Percentiles rank a stretch among this genome's conserved stretches.
Evolutionary conservation across 805 yeast species (phyloP).

Genomic region (Zygosaccharomyces lentus): DNA sequence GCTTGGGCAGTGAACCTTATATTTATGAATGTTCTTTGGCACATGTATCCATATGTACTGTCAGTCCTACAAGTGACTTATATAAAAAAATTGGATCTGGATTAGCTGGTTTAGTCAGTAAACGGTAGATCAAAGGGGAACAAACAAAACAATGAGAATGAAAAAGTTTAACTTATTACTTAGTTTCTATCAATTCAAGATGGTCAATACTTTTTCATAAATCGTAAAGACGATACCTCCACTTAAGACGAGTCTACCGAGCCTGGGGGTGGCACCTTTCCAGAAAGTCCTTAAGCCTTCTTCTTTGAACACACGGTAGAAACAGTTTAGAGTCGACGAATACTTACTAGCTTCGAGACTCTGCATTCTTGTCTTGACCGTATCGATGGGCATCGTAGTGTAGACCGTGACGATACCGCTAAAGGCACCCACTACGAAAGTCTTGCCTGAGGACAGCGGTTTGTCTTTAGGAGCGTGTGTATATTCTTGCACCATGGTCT

Average conservation of each 20-base stretch:
- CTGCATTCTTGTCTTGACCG: conserved; percentile 97
- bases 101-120: background rate
- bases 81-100: background rate
- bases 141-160: no score
- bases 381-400: conserved; percentile 92
- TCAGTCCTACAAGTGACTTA: background rate
- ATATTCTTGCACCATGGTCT: conserved; percentile 68
- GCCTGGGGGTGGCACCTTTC: conserved; percentile 97
- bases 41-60: background rate
- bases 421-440: conserved; percentile 85
- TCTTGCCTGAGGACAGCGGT: conserved; percentile 72
- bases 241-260: conserved; percentile 85
- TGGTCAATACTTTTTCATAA: conserved; percentile 77
- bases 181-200: conserved; percentile 23
- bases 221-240: conserved; percentile 98
- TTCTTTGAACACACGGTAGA: conserved; percentile 68
- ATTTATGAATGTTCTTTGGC: background rate
- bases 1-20: background rate
- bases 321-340: conserved; percentile 75
- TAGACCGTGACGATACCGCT: conserved; percentile 89
- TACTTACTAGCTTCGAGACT: conserved; percentile 76
- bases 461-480: conserved; percentile 61
- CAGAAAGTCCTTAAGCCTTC: conserved; percentile 91
- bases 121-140: no score
- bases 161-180: no score